Conservation (phyloP, 345 rosid genomes). For the Dimocarpus longan region DNA sequence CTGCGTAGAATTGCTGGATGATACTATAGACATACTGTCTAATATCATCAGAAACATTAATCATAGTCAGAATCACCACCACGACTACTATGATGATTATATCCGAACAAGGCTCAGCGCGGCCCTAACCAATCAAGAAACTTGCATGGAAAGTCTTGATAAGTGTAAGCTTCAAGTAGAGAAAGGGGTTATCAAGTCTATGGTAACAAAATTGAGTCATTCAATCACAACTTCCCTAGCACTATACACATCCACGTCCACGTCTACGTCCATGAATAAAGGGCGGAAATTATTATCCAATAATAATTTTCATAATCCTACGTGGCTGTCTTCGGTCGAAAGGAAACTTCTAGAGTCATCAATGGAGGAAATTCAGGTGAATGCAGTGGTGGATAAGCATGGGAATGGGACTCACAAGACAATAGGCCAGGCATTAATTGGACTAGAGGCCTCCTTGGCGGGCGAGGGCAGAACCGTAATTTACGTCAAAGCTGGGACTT, state of each 20-base stretch:
- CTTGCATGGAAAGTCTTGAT: slow-evolving; percentile 49
- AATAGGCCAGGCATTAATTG: slow-evolving; percentile 37
- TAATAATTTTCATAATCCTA: neutral
- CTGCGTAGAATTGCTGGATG: slow-evolving; percentile 56
- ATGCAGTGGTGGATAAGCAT: slow-evolving; percentile 56
- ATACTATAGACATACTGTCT: slow-evolving; percentile 45
- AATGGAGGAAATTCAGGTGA: slow-evolving; percentile 37
- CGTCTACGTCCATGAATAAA: neutral
- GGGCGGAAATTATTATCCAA: slow-evolving; percentile 21
- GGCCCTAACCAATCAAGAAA: slow-evolving; percentile 55
- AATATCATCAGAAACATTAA: slow-evolving; percentile 21
- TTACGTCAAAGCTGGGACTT: slow-evolving; percentile 55
- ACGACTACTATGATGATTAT: slow-evolving; percentile 16
- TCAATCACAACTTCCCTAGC: slow-evolving; percentile 37
- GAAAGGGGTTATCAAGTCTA: slow-evolving; percentile 19
- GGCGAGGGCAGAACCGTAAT: slow-evolving; percentile 50
- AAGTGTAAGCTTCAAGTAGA: slow-evolving; percentile 12
- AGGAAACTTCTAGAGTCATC: slow-evolving; percentile 52
- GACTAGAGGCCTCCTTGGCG: slow-evolving; percentile 26
- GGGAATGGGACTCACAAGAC: slow-evolving; percentile 59
- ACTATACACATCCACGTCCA: slow-evolving; percentile 24
- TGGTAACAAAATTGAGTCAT: slow-evolving; percentile 39
- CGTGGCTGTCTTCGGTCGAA: slow-evolving; percentile 31
- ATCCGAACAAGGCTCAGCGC: slow-evolving; percentile 64
- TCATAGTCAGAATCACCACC: too few species aligned